Evolutionary conservation across 805 yeast species (phyloP).

Genomic region (Metschnikowia kofuensis): DNA sequence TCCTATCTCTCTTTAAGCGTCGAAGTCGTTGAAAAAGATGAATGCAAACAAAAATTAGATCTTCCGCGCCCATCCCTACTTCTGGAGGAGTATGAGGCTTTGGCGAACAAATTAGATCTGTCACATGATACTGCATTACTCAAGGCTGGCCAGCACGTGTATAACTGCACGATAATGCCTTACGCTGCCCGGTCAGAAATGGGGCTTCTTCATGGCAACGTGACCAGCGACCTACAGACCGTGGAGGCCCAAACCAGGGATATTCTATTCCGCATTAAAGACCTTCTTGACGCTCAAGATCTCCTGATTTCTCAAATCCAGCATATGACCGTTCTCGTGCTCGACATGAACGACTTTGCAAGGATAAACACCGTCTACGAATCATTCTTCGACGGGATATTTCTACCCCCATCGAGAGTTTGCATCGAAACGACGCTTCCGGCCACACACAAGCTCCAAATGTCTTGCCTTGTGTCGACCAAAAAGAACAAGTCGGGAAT

Average conservation of each 20-base stretch:
- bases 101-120: background rate
- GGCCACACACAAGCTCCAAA: conserved; percentile 37
- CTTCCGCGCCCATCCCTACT: conserved; percentile 4
- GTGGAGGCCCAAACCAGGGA: conserved; percentile 43
- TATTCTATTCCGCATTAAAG: conserved; percentile 45
- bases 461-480: conserved; percentile 57
- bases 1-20: conserved; percentile 61
- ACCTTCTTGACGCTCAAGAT: conserved; percentile 26
- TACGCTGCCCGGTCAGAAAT: conserved; percentile 3
- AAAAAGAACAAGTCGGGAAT: conserved; percentile 54
- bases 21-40: conserved; percentile 39
- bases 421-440: conserved; percentile 68
- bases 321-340: conserved; percentile 57
- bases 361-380: conserved; percentile 61
- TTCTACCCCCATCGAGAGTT: conserved; percentile 82
- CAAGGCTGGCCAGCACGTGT: too few relatives aligned
- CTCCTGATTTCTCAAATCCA: conserved; percentile 49
- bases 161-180: background rate
- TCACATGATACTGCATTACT: background rate
- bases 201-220: conserved; percentile 29
- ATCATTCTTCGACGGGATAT: conserved; percentile 50
- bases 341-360: conserved; percentile 63
- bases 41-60: background rate
- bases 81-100: background rate
- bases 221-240: conserved; percentile 18